Conservation (phyloP, 1,139 yeast genomes). For the Suhomyces terraborum region DNA sequence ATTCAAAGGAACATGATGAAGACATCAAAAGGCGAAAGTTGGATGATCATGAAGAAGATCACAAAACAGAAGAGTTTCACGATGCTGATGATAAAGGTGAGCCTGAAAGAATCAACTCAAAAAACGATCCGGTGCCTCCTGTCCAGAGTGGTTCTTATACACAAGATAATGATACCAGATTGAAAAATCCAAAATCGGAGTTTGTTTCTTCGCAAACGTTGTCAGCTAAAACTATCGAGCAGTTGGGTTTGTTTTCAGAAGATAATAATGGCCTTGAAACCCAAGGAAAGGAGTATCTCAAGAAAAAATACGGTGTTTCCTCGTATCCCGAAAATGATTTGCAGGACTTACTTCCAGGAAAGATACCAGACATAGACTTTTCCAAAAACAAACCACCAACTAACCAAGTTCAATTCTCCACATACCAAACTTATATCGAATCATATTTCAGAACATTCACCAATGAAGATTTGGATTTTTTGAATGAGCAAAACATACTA, state of each 20-base stretch:
- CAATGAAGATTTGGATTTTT: constrained; percentile 79
- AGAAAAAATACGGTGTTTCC: constrained; percentile 82
- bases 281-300: constrained; percentile 71
- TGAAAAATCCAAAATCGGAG: constrained; percentile 77
- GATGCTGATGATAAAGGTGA: constrained; percentile 10
- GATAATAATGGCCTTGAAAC: constrained; percentile 54
- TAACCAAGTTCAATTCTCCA: constrained; percentile 89
- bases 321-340: constrained; percentile 83
- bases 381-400: constrained; percentile 79
- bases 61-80: not conserved
- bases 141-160: constrained; percentile 50
- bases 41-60: constrained; percentile 2
- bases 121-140: constrained; percentile 44
- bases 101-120: constrained; percentile 21
- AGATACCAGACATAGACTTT: constrained; percentile 82
- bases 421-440: constrained; percentile 84
- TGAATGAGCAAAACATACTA: constrained; percentile 59
- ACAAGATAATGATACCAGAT: constrained; percentile 56
- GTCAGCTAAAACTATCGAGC: constrained; percentile 64
- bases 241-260: constrained; percentile 68
- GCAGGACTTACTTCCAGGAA: constrained; percentile 78
- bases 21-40: constrained; percentile 7
- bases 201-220: constrained; percentile 73
- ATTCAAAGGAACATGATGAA: constrained; percentile 10
- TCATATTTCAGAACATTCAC: constrained; percentile 75